Evolutionary conservation across 306 rosid species (phyloP).

Genomic region (Cicer bijugum): DNA sequence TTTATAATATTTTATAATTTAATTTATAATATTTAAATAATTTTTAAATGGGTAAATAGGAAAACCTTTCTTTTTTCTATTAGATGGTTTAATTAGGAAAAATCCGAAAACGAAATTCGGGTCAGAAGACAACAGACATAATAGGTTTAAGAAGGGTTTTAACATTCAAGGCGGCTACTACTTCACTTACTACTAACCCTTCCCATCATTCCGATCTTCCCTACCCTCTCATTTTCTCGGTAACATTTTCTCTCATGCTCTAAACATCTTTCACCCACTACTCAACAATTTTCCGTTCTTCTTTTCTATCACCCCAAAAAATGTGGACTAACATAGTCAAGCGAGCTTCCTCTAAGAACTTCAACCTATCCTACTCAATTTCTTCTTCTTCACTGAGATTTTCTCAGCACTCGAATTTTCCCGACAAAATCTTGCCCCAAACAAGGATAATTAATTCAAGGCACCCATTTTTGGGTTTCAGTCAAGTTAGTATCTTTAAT

Average conservation of each 20-base stretch:
- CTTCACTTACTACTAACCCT: background rate
- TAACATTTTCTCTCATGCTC: constrained; percentile 31
- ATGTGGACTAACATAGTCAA: constrained; percentile 74
- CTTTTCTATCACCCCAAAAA: constrained; percentile 5
- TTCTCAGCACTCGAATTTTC: constrained; percentile 34
- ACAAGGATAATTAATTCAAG: constrained; percentile 13
- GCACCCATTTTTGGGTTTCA: constrained; percentile 29
- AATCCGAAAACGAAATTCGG: background rate
- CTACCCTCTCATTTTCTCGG: background rate
- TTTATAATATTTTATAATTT: no score
- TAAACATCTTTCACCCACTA: constrained; percentile 32
- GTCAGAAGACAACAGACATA: background rate
- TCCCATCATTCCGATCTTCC: background rate
- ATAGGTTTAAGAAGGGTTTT: constrained; percentile 79
- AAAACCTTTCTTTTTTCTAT: no score
- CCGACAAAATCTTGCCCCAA: constrained; percentile 42
- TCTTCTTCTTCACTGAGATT: constrained; percentile 35
- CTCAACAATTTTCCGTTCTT: background rate
- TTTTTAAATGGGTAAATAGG: no score
- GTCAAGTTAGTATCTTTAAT: constrained; percentile 30
- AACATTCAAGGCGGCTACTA: constrained; percentile 54
- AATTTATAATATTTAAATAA: no score
- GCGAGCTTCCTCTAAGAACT: constrained; percentile 53
- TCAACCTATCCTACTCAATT: constrained; percentile 36
- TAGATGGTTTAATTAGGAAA: background rate